Percentiles rank a stretch among this genome's conserved stretches.
Conservation (phyloP, 257 asterid species). For the Primulina eburnea region DNA sequence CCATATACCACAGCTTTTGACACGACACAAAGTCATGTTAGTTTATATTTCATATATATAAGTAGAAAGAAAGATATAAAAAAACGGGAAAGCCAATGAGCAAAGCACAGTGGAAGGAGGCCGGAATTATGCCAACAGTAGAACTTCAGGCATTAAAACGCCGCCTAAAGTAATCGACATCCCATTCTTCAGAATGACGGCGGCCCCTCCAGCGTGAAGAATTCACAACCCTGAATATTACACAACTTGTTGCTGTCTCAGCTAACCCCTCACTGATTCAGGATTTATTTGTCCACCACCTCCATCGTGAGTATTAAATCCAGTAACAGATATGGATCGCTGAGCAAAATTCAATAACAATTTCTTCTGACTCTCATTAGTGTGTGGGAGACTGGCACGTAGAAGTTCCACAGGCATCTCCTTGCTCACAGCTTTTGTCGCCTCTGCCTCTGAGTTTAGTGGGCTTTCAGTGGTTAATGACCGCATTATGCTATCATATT, state of each 20-base stretch:
- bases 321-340: neutral
- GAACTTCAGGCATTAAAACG: slow-evolving; percentile 7
- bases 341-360: neutral
- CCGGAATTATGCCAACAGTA: neutral
- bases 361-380: neutral
- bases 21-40: slow-evolving; percentile 19
- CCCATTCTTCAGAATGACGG: slow-evolving; percentile 16
- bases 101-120: neutral
- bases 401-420: neutral
- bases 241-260: slow-evolving; percentile 5
- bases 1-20: slow-evolving; percentile 21
- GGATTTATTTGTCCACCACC: slow-evolving; percentile 1
- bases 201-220: slow-evolving; percentile 17
- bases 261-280: neutral
- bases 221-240: slow-evolving; percentile 14
- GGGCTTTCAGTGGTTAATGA: neutral
- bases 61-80: neutral
- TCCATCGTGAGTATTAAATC: neutral
- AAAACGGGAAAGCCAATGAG: neutral
- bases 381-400: neutral
- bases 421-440: neutral
- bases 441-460: neutral
- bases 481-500: neutral
- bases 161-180: slow-evolving; percentile 31
- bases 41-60: neutral